A percentile compares a stretch with the other conserved stretches of the same genome.
These are phyloP conservation scores for Pseudogymnoascus sp. DNA, from an alignment of 2,329 filamentous ascomycete species.

Conservation along the genomic window DNA sequence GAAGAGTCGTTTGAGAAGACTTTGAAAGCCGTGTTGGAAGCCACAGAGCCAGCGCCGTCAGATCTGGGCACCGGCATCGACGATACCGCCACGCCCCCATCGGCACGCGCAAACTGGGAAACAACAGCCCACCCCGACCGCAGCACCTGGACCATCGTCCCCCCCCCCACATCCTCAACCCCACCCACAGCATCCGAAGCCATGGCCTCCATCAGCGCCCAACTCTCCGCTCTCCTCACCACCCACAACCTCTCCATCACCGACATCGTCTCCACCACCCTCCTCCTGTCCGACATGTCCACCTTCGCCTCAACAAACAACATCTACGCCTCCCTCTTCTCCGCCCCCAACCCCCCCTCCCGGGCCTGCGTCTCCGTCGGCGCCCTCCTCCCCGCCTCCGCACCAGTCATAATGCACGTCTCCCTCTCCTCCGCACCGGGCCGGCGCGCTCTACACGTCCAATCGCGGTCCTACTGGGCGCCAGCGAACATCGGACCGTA, in stretches of 20 bases:
- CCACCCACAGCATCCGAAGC: constrained; percentile 13
- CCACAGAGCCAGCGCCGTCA: not conserved
- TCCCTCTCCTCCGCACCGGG: constrained; percentile 24
- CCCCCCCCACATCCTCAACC: constrained; percentile 14
- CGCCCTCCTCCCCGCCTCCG: constrained; percentile 48
- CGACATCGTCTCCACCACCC: constrained; percentile 41
- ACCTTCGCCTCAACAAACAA: constrained; percentile 7
- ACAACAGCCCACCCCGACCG: not conserved
- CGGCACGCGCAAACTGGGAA: not conserved
- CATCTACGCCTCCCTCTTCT: constrained; percentile 68
- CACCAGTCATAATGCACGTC: constrained; percentile 52
- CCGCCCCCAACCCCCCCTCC: constrained; percentile 70
- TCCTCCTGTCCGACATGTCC: not conserved
- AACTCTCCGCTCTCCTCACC: not conserved
- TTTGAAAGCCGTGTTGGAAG: constrained; percentile 9
- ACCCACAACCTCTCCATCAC: not conserved
- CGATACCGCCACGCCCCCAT: not conserved
- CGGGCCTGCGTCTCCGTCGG: constrained; percentile 78
- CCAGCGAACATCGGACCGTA: constrained; percentile 97
- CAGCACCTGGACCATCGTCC: not conserved
- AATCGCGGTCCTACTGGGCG: constrained; percentile 92
- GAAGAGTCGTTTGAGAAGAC: constrained; percentile 48
- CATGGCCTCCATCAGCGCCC: constrained; percentile 7
- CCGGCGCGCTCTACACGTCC: constrained; percentile 70
- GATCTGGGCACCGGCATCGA: not conserved